Conservation (phyloP, 306 rosid genomes). For the Cucurbita argyrosperma region DNA sequence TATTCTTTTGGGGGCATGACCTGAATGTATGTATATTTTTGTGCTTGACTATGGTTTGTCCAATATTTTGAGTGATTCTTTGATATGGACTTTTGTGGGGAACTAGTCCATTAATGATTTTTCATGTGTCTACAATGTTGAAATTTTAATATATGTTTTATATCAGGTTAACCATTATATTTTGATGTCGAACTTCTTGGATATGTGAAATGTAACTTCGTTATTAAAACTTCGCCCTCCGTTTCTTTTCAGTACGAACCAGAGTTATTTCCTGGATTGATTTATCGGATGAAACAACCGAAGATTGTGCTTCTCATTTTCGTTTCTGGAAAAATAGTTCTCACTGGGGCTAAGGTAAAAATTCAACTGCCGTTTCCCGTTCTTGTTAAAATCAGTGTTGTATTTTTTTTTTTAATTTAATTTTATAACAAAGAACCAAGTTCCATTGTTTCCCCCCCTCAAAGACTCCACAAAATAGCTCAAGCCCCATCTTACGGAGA, state of each 20-base stretch:
- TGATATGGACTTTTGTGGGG: neutral
- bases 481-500: no score
- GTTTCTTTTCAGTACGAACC: constrained; percentile 64
- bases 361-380: neutral
- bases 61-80: neutral
- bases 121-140: neutral
- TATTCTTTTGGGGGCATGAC: neutral
- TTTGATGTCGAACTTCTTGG: neutral
- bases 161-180: neutral
- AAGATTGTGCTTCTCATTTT: constrained; percentile 89
- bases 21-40: neutral
- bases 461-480: no score
- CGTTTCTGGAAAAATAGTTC: constrained; percentile 91
- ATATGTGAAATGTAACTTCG: neutral
- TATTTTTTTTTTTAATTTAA: no score
- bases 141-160: neutral
- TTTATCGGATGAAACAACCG: constrained; percentile 92
- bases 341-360: constrained; percentile 90
- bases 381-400: no score
- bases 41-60: neutral
- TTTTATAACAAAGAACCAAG: no score
- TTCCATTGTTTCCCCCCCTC: no score
- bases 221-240: neutral
- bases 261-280: constrained; percentile 89
- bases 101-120: neutral